These are phyloP conservation scores for Theobroma grandiflorum DNA, from an alignment of 441 rosid species.

Conservation along the genomic window DNA sequence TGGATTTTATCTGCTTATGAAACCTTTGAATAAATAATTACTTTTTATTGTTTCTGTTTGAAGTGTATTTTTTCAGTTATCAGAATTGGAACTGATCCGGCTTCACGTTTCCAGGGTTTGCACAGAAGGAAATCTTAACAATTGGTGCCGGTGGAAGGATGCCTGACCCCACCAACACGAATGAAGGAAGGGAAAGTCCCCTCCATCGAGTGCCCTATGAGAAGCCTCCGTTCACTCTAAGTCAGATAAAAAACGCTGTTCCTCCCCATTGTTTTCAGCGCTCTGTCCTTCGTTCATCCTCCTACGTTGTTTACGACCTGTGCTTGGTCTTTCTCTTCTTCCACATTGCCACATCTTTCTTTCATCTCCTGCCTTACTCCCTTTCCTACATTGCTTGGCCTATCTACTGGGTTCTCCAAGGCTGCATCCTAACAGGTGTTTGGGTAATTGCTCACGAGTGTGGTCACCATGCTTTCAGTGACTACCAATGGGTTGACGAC, in stretches of 20 bases:
- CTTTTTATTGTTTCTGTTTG: not conserved
- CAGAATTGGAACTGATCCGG: not conserved
- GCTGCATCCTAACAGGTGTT: slow-evolving; percentile 50
- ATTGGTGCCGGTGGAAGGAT: slow-evolving; percentile 54
- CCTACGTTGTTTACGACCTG: slow-evolving; percentile 47
- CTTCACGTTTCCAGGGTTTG: not conserved
- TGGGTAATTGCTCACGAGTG: slow-evolving; percentile 66
- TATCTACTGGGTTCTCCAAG: slow-evolving; percentile 50
- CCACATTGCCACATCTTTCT: slow-evolving; percentile 44
- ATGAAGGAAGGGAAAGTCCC: slow-evolving; percentile 16
- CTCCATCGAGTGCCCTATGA: slow-evolving; percentile 41
- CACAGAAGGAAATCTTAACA: not conserved
- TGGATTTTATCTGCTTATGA: no score
- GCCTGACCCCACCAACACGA: slow-evolving; percentile 22
- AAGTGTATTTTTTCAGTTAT: not conserved
- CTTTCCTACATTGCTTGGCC: slow-evolving; percentile 49
- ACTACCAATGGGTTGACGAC: slow-evolving; percentile 55
- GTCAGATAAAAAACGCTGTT: slow-evolving; percentile 52
- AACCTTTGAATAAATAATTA: no score
- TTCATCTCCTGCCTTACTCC: slow-evolving; percentile 43
- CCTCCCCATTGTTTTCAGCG: slow-evolving; percentile 54
- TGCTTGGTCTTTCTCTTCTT: slow-evolving; percentile 41
- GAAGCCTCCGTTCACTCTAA: slow-evolving; percentile 50
- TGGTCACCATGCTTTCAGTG: slow-evolving; percentile 61
- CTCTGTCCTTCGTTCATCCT: slow-evolving; percentile 48